Evolutionary conservation across 129 eudicot genomes (phyloP), one percentile per base, ranked within the genome.

Genomic region (Oenanthe sinensis): DNA sequence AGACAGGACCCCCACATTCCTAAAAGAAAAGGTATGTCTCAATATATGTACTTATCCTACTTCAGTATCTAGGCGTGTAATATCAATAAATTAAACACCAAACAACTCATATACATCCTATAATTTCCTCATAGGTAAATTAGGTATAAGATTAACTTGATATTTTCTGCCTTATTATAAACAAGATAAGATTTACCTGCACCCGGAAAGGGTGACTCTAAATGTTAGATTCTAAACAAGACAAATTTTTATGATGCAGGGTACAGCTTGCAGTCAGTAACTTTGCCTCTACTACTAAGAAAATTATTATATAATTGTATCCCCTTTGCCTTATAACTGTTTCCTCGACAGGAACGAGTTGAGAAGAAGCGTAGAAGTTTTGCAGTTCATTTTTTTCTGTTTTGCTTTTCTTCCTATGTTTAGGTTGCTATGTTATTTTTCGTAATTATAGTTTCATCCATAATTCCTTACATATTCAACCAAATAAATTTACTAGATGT

Each of bases 21-120:
- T 91, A 55, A 88, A 91, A 82, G 85, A 96, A 39, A 86, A 89
- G 98, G 98, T 91, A 81, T n/a, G 55, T 81, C 28, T 72, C 19
- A 72, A 0, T 44, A 5, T 72, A 44, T 44, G 10, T 36, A 4
- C 24, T 3, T 20, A 11, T 72, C 74, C 12, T 36, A 33, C 48
- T 70, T 10, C 26, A 70, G 13, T 67, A 55, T 33, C 2, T 13
- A 12, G 39, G 72, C 22, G 3, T 67, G 12, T 44, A 72, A 44
- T 72, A 37, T 11, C 6, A 22, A 39, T 44, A 20, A 42, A 44
- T 42, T 46, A 42, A 37, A 37, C 7, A 71, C 24, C 42, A 17
- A 71, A 4, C 49, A 17, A 3, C 52, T 43, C 50, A 22, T 40
- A 71, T 71, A 11, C 36, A 8, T 42, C 76, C 26, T 71, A 4